Evolutionary conservation across 176 grass and related monocot species (phyloP), one percentile per base, ranked within the genome.

Genomic region (Secale cereale): DNA sequence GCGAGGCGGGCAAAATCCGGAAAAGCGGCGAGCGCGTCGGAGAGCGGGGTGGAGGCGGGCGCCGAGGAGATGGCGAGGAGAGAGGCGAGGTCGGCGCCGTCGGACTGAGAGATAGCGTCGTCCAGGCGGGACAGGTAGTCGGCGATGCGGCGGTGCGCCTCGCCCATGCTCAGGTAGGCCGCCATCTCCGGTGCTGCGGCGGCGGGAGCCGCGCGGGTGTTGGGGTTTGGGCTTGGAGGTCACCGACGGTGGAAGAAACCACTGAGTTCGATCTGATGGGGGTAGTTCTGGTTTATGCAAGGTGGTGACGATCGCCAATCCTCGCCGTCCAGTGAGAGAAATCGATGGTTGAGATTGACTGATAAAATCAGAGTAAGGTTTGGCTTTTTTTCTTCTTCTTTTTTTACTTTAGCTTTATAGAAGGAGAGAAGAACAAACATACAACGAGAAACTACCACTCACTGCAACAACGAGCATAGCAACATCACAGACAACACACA

Each of bases 71-170:
- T 52, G 54, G 94, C 75, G 61, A 89, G 75, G 61, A 94, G 86
- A 76, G 92, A 88, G 10, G 86, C 70, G 9, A 91, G 91, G 26
- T 85, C 78, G 50, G 74, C 45, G 35, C 81, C 71, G 19, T 89
- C 88, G 36, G 84, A 91, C 29, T 83, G 83, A 17, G 86, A 76
- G 78, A 99, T 79, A 54, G 93, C 82, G 31, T 89, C 82, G 65
- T 80, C 82, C 70, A 99, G 85, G 43, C 86, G 88, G 45, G 90
- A 78, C 29, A 96, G 90, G 84, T 96, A 91, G 19, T 88, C 86
- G 3, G 41, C 29, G 78, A 99, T 91, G 59, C 93, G 94, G 72
- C 97, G 94, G 82, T 99, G 97, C 40, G 91, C 92, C 79, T 99
- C 94, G 25, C 93, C 93, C 86, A 89, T 89, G 86, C 97, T 99